Conservation (phyloP, 2,329 filamentous ascomycete species). For the Coniella lustricola region DNA sequence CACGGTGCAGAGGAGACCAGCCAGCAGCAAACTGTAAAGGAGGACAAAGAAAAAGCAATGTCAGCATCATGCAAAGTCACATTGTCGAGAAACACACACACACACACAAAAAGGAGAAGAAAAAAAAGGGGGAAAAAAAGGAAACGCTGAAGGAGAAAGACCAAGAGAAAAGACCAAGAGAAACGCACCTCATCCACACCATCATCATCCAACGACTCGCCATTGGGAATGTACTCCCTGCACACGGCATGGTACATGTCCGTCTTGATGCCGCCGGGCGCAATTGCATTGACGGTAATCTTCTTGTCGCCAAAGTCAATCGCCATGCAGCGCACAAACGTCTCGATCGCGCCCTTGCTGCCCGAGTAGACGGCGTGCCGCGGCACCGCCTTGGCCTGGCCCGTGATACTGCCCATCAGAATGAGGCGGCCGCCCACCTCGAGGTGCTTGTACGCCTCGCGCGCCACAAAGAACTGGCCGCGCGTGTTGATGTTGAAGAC, state of each 20-base stretch:
- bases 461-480: constrained; percentile 66
- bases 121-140: not conserved
- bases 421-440: constrained; percentile 63
- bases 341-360: constrained; percentile 69
- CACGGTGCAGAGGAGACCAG: constrained; percentile 58
- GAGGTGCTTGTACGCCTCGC: constrained; percentile 63
- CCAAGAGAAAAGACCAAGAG: no score
- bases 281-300: constrained; percentile 58
- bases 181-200: constrained; percentile 45
- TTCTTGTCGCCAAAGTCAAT: constrained; percentile 59
- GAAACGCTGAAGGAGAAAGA: not conserved
- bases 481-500: constrained; percentile 63
- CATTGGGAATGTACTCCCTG: constrained; percentile 54
- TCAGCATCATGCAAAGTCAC: not conserved
- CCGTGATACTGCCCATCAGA: constrained; percentile 65
- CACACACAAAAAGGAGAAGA: not conserved
- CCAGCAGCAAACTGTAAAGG: constrained; percentile 55
- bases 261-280: constrained; percentile 57
- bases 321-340: constrained; percentile 68
- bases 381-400: constrained; percentile 60
- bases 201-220: constrained; percentile 48
- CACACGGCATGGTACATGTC: constrained; percentile 60
- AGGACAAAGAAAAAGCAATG: not conserved
- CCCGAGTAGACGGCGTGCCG: constrained; percentile 69
- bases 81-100: no score